These are phyloP conservation scores for Fusarium austroafricanum DNA, from an alignment of 2,329 filamentous ascomycete genomes.

Conservation along the genomic window DNA sequence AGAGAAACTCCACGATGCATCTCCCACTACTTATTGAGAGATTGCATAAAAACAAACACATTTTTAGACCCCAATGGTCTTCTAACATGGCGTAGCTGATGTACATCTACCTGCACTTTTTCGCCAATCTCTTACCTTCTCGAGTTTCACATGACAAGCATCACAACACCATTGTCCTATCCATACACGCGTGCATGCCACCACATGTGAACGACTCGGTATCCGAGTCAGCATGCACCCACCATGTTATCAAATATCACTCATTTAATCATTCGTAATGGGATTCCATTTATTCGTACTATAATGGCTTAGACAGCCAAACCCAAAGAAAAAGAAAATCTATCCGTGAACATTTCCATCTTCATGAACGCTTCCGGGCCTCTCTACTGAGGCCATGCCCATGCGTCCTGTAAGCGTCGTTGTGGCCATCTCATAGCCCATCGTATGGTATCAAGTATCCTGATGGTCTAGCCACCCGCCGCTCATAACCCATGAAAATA, in stretches of 20 bases:
- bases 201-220: background rate
- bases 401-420: constrained; percentile 46
- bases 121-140: background rate
- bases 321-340: constrained; percentile 49
- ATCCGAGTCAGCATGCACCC: too few species aligned
- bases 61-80: background rate
- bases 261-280: background rate
- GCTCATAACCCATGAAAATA: constrained; percentile 48
- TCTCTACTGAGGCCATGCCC: constrained; percentile 48
- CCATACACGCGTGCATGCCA: background rate
- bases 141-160: background rate
- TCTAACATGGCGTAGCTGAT: too few species aligned
- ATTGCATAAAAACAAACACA: too few species aligned
- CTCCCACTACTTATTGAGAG: background rate
- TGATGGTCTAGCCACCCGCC: constrained; percentile 45
- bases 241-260: background rate
- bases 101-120: background rate
- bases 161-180: too few species aligned
- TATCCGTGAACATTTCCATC: constrained; percentile 51
- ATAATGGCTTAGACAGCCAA: constrained; percentile 40
- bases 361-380: constrained; percentile 45
- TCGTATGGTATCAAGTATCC: constrained; percentile 42
- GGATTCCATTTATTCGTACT: constrained; percentile 42
- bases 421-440: constrained; percentile 38
- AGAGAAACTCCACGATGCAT: background rate